phyloP scores from a whole-genome alignment of 345 rosid species.

The Brassica nigra region DNA sequence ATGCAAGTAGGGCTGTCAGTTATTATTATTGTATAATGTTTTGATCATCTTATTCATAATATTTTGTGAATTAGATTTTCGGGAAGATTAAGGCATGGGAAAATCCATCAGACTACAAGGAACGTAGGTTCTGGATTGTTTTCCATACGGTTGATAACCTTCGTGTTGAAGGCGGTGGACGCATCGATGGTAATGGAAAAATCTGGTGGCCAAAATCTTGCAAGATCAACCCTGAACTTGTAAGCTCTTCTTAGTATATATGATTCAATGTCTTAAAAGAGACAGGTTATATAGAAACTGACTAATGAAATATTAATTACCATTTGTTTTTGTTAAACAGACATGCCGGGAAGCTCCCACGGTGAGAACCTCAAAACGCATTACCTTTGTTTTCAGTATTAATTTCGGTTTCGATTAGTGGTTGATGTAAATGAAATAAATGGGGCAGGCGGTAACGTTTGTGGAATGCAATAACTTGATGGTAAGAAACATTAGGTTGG shows the following conservation, averaged over 20 bases:
- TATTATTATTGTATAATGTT: neutral
- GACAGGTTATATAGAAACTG: neutral
- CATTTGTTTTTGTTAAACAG: constrained; percentile 42
- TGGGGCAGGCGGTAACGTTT: constrained; percentile 75
- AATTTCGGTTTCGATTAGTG: neutral
- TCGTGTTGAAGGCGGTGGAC: constrained; percentile 80
- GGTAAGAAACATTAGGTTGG: constrained; percentile 61
- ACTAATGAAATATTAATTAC: neutral
- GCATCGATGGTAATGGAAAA: constrained; percentile 76
- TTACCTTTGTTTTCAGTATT: neutral
- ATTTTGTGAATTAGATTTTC: constrained; percentile 47
- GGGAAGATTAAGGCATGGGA: constrained; percentile 72
- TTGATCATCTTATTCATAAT: constrained; percentile 5
- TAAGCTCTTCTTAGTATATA: constrained; percentile 33
- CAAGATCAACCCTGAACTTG: constrained; percentile 70
- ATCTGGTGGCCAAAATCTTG: constrained; percentile 90
- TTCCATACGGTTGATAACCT: constrained; percentile 57
- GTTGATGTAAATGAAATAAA: neutral
- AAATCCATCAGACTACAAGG: constrained; percentile 54
- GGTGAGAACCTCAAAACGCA: constrained; percentile 48
- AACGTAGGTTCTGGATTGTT: constrained; percentile 58
- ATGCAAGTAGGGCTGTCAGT: neutral
- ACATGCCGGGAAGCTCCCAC: constrained; percentile 84
- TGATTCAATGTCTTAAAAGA: neutral
- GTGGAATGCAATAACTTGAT: constrained; percentile 55